Base-by-base conservation (phyloP, 305 asterid genomes). In the Rubia tinctorum region DNA sequence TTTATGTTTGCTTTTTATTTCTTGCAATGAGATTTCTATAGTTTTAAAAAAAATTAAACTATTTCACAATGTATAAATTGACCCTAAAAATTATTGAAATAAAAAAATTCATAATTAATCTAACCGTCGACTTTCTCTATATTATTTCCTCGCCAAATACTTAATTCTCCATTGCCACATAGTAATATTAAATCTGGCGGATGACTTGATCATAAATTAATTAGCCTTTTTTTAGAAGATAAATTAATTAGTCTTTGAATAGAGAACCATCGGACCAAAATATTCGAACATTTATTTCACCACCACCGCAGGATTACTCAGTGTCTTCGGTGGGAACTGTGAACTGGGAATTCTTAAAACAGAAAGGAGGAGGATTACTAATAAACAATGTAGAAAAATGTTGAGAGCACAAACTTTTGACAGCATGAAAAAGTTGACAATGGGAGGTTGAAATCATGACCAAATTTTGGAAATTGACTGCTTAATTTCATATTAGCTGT, bases 391-490 rank as follows among this genome's bases (percentile, higher is more conserved):
- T 30, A 3, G 34, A 22, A 56, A 44, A 72, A 7, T 72, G 11
- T 30, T 72, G 68, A 72, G 2, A 6, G 6, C 44, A 9, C 64
- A 40, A 27, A 14, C 18, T 63, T 68, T 68, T 64, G 42, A 64
- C 76, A 73, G 30, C 71, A 61, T 44, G 23, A 8, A 73, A 73
- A 73, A 47, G 76, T 49, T 23, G 51, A 73, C 18, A 20, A 45
- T 18, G 3, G 34, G 66, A 44, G 22, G 61, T n/a, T 55, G 61
- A 55, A 55, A 55, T 55, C 61, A 20, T 58, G 63, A 58, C 63
- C 63, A 47, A 37, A 10, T 37, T 45, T 47, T n/a, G 0, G 22
- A 71, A 15, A 18, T 49, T 66, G 60, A 66, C 49, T 61, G 25
- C 9, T 56, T 18, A 20, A 56, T 56, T 56, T 69, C 62, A 30